Percentiles rank a stretch among this genome's conserved stretches.
Conservation (phyloP, 2,329 filamentous ascomycete genomes). For the Pseudocercospora pini-densiflorae region DNA sequence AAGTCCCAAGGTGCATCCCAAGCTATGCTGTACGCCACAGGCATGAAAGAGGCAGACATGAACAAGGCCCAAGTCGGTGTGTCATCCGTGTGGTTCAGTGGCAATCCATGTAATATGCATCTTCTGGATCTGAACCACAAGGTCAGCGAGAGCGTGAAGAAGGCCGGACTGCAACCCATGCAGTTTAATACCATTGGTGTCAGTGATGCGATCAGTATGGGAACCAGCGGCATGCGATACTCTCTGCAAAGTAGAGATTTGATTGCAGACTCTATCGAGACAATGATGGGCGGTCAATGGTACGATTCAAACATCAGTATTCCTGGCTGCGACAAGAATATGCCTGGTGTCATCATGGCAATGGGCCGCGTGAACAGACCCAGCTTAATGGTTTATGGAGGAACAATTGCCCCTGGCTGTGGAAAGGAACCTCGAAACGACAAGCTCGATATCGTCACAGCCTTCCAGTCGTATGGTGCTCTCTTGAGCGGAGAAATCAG, state of each 20-base stretch:
- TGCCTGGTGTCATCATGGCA: constrained; percentile 76
- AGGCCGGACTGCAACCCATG: constrained; percentile 82
- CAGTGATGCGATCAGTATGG: constrained; percentile 98
- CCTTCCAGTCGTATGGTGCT: constrained; percentile 97
- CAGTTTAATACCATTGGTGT: constrained; percentile 99
- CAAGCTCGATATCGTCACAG: constrained; percentile 87
- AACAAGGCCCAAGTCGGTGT: constrained; percentile 97
- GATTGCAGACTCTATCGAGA: constrained; percentile 98
- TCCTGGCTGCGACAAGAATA: constrained; percentile 99
- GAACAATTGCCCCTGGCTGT: constrained; percentile 90
- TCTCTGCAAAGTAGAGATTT: constrained; percentile 82
- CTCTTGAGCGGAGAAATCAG: constrained; percentile 90
- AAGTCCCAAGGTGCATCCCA: constrained; percentile 98
- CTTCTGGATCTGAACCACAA: constrained; percentile 84
- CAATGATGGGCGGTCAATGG: constrained; percentile 98
- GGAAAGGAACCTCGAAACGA: constrained; percentile 70
- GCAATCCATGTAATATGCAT: constrained; percentile 99
- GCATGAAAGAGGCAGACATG: constrained; percentile 83
- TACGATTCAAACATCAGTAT: constrained; percentile 98
- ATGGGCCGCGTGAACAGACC: constrained; percentile 96
- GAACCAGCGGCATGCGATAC: constrained; percentile 95
- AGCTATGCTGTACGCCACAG: constrained; percentile 98
- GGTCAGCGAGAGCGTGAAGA: constrained; percentile 72
- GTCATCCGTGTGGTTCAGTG: constrained; percentile 96
- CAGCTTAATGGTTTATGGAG: constrained; percentile 96